Percentiles rank a stretch among this genome's conserved stretches.
Conservation (phyloP, 306 rosid genomes). For the Citrullus mucosospermus region DNA sequence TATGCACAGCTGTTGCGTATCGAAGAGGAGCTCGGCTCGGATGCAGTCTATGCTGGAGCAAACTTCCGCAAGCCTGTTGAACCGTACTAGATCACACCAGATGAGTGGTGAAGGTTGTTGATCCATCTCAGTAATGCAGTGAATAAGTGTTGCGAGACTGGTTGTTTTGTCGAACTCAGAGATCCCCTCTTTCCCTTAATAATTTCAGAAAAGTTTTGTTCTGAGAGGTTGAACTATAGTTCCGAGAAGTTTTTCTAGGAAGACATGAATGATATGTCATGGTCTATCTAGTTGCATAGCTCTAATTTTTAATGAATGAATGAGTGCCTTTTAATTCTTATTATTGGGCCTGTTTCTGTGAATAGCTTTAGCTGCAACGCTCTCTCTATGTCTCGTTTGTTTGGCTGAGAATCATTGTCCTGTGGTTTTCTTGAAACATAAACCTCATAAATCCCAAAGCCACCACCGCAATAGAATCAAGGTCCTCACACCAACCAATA, state of each 20-base stretch:
- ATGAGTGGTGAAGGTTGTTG: neutral
- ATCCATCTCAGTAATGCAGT: constrained; percentile 15
- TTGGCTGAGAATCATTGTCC: neutral
- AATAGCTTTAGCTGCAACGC: neutral
- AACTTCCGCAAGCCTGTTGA: constrained; percentile 81
- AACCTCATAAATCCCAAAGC: too few species aligned
- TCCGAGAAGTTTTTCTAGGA: neutral
- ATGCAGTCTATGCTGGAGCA: constrained; percentile 84
- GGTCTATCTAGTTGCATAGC: neutral
- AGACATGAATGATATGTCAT: neutral
- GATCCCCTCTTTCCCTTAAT: neutral
- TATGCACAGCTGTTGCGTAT: constrained; percentile 71
- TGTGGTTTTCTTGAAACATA: too few species aligned
- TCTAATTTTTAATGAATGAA: neutral
- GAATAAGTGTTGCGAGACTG: constrained; percentile 28
- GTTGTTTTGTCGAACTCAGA: neutral
- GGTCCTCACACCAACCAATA: too few species aligned
- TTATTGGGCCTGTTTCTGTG: neutral
- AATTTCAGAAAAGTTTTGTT: constrained; percentile 26
- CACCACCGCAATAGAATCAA: too few species aligned
- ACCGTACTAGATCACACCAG: constrained; percentile 39
- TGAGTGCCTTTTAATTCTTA: neutral
- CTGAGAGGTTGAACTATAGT: constrained; percentile 17
- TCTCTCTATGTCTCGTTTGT: neutral
- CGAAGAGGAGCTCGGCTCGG: constrained; percentile 93